Evolutionary conservation across 2,329 filamentous ascomycete genomes (phyloP), one percentile per base, ranked within the genome.

Genomic region (Phialophora macrospora): DNA sequence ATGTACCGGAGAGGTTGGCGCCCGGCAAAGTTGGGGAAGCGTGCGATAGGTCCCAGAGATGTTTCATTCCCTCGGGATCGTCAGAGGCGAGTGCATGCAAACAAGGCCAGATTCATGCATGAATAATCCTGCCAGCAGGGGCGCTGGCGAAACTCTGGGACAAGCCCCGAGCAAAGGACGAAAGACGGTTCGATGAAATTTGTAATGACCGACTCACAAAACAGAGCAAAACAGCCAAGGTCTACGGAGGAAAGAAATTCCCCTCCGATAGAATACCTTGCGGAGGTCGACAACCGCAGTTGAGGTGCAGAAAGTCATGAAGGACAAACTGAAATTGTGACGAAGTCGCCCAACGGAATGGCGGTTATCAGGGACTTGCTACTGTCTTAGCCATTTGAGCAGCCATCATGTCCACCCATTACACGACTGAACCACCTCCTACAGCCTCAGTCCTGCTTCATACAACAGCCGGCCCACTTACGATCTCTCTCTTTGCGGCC

Each of bases 401-500:
- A 97, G n/a, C 30, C 46, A 30, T 34, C 49, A 62, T 98, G 94
- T 94, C 92, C 64, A 84, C 91, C 52, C 89, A 93, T 64, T 98
- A 98, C 80, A 96, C 96, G 73, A 91, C 96, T 74, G 94, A 97
- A 79, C 94, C 95, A 60, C 92, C 94, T 75, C 92, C 95, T 54
- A 97, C 94, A 64, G 95, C 91, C 24, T 97, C 95, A 17, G 92
- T 91, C 63, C 88, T 97, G 71, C 84, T 99, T 49, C 90, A 96
- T 78, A 99, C 95, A 9, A 96, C 92, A 6, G 83, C 89, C 54
- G 95, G 95, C 78, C 93, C 97, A 74, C 85, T 99, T 64, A 89
- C 91, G 44, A 86, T 99, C 78, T 92, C 97, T 78, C 88, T 99
- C 64, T 99, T 97, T 82, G 93, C 93, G 20, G 95, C 95, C 75